phyloP scores from a whole-genome alignment of 768 basidiomycete species.

The Mycena rosella region DNA sequence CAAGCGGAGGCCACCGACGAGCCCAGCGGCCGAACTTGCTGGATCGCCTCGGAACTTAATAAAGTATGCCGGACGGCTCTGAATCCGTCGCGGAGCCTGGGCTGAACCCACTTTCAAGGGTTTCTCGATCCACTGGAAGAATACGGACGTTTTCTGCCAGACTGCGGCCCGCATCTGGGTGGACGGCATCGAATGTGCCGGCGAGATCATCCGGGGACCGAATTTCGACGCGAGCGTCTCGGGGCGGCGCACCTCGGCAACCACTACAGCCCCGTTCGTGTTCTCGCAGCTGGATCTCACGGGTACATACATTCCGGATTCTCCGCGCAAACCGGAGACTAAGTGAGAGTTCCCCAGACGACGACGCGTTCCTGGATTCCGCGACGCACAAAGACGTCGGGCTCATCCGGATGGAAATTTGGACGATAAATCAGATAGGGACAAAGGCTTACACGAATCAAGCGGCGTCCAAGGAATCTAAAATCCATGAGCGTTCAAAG shows the following conservation, averaged over 20 bases:
- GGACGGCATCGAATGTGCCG: conserved; percentile 32
- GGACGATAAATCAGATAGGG: conserved; percentile 29
- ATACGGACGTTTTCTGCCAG: conserved; percentile 33
- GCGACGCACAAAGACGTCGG: conserved; percentile 23
- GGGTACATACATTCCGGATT: too few species aligned
- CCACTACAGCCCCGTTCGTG: conserved; percentile 18
- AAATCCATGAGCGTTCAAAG: conserved; percentile 34
- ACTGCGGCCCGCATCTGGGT: conserved; percentile 30
- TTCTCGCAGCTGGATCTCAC: conserved; percentile 30
- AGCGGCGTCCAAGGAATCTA: conserved; percentile 9
- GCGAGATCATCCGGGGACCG: conserved; percentile 26
- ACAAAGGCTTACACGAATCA: conserved; percentile 8
- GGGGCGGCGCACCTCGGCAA: conserved; percentile 24
- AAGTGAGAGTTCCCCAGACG: conserved; percentile 10
- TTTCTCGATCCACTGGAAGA: conserved; percentile 32
- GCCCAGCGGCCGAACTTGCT: conserved; percentile 25
- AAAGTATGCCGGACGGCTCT: conserved; percentile 21
- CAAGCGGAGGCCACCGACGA: conserved; percentile 14
- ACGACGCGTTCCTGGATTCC: conserved; percentile 28
- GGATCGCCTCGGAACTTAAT: conserved; percentile 31
- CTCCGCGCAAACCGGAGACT: too few species aligned
- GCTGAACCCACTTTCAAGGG: conserved; percentile 15
- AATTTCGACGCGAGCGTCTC: conserved; percentile 21
- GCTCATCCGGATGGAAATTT: conserved; percentile 27
- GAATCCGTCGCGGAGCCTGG: too few species aligned